phyloP scores from a whole-genome alignment of 2,329 filamentous ascomycete genomes.

The Aureobasidium namibiae region DNA sequence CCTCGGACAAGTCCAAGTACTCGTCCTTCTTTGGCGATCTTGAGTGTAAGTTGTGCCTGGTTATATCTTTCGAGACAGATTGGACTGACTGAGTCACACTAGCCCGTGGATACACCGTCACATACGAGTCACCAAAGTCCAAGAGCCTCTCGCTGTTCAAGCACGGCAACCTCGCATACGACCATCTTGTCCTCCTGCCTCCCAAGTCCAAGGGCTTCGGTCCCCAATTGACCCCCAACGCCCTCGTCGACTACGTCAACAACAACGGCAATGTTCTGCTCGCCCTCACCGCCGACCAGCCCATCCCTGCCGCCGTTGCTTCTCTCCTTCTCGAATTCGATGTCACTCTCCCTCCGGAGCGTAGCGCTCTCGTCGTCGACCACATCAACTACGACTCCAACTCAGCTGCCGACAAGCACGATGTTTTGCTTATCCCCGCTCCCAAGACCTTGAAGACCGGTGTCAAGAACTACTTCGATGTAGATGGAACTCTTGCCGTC shows the following conservation, averaged over 20 bases:
- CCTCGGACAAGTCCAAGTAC: slow-evolving; percentile 71
- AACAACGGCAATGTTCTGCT: slow-evolving; percentile 85
- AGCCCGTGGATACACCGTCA: slow-evolving; percentile 78
- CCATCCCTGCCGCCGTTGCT: slow-evolving; percentile 64
- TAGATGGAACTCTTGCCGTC: slow-evolving; percentile 65
- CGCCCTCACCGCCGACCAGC: slow-evolving; percentile 63
- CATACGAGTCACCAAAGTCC: slow-evolving; percentile 76
- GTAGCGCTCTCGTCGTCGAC: slow-evolving; percentile 78
- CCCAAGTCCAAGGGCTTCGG: slow-evolving; percentile 89
- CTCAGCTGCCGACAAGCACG: slow-evolving; percentile 73
- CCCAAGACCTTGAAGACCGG: slow-evolving; percentile 58
- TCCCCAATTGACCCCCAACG: slow-evolving; percentile 75
- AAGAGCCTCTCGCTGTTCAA: slow-evolving; percentile 69
- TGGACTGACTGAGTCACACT: slow-evolving; percentile 3
- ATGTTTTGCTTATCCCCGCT: slow-evolving; percentile 71
- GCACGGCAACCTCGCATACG: slow-evolving; percentile 79
- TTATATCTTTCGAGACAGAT: background rate
- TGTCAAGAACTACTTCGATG: slow-evolving; percentile 69
- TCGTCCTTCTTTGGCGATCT: slow-evolving; percentile 71
- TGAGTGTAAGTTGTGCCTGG: slow-evolving; percentile 39
- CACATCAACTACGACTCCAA: slow-evolving; percentile 87
- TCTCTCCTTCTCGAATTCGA: slow-evolving; percentile 82
- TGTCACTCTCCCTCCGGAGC: slow-evolving; percentile 76
- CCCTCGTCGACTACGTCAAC: slow-evolving; percentile 86
- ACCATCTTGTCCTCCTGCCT: slow-evolving; percentile 84